These are phyloP conservation scores for Proliferodiscus dingleyae DNA, from an alignment of 2,329 filamentous ascomycete genomes.

Conservation along the genomic window DNA sequence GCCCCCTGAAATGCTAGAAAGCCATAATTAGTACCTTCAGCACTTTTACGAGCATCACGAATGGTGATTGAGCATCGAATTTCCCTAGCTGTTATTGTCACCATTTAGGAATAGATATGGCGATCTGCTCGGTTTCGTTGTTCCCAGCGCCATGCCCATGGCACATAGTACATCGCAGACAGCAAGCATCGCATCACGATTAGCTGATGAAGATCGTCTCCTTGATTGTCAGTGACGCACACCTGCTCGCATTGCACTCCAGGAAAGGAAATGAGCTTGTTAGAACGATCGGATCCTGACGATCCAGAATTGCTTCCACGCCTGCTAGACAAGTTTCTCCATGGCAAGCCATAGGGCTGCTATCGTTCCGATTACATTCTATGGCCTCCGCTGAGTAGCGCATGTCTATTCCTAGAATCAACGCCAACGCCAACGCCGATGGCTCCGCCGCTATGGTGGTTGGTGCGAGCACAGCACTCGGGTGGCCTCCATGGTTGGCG, in stretches of 20 bases:
- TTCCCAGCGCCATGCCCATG: no score
- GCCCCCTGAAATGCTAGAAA: not conserved
- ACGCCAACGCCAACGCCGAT: not conserved
- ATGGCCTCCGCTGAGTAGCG: slow-evolving; percentile 10
- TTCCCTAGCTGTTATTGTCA: not conserved
- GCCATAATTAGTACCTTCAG: not conserved
- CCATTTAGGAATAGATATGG: not conserved
- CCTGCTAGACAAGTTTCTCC: not conserved
- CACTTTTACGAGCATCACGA: not conserved
- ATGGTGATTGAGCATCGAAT: not conserved
- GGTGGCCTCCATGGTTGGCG: slow-evolving; percentile 7
- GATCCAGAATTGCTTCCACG: slow-evolving; percentile 5
- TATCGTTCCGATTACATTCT: slow-evolving; percentile 6
- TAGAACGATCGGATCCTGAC: no score
- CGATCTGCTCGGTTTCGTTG: no score
- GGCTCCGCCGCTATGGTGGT: not conserved
- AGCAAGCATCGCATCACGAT: no score
- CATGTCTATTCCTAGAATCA: slow-evolving; percentile 22
- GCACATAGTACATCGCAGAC: no score
- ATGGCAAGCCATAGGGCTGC: slow-evolving; percentile 16
- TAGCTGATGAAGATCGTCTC: no score
- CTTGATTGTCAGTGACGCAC: no score
- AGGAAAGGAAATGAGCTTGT: no score
- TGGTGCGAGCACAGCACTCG: not conserved
- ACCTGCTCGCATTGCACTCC: no score